phyloP scores from a whole-genome alignment of 306 rosid genomes.

The Trifolium pratense region DNA sequence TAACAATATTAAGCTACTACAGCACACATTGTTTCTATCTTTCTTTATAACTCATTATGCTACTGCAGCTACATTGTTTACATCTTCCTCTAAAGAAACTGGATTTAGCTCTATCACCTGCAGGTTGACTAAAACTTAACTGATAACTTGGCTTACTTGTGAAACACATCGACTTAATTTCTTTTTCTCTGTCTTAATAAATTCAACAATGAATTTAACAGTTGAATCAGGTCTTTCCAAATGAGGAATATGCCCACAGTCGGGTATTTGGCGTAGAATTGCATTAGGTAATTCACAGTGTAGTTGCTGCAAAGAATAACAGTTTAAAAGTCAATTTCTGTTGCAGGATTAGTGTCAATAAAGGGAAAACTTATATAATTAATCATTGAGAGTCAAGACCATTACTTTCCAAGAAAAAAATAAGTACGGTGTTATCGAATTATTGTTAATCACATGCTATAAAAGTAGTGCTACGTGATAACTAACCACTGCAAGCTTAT shows the following conservation, averaged over 20 bases:
- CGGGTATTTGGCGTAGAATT: constrained; percentile 66
- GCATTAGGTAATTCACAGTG: constrained; percentile 85
- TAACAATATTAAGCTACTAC: constrained; percentile 15
- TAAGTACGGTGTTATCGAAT: background rate
- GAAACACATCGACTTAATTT: constrained; percentile 44
- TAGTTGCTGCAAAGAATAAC: constrained; percentile 64
- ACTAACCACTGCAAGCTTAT: constrained; percentile 88
- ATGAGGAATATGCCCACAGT: constrained; percentile 93
- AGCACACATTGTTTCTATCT: constrained; percentile 11
- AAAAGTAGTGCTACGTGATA: constrained; percentile 31
- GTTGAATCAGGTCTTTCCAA: constrained; percentile 75
- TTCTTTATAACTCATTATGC: constrained; percentile 1
- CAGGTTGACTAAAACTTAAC: constrained; percentile 30
- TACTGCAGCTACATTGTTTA: constrained; percentile 10
- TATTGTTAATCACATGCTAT: constrained; percentile 21
- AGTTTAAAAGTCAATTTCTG: constrained; percentile 27
- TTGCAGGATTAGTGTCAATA: background rate
- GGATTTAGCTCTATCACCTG: constrained; percentile 28
- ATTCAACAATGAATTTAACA: constrained; percentile 64
- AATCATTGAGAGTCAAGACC: too few species aligned
- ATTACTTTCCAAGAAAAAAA: background rate
- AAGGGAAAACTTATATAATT: too few species aligned
- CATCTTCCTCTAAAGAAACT: constrained; percentile 30
- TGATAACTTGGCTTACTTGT: constrained; percentile 33
- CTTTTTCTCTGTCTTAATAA: constrained; percentile 54